Base-by-base conservation (phyloP, 164 flowering plant species). In the Umbellularia californica region DNA sequence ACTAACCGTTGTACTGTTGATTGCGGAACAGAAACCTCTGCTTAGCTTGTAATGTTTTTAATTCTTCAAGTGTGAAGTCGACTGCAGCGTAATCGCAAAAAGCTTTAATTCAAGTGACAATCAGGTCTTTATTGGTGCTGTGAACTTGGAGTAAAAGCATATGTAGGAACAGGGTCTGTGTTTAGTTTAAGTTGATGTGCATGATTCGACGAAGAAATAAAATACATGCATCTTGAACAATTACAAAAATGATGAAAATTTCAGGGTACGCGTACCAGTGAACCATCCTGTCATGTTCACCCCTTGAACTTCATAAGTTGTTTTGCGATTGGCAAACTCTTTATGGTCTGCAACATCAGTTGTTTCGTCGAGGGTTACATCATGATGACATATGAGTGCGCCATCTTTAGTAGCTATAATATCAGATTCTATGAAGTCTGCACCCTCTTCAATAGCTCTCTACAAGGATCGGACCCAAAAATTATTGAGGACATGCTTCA, bases 361-460 rank as follows among this genome's bases (percentile, higher is more conserved):
- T 12, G 90, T 91, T 19, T 81, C 88, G 84, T 96, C 97, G 66
- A 96, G 93, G 63, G 74, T 87, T 10, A 91, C 94, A 83, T 96
- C 98, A 81, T 96, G 99, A 79, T 83, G 85, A 85, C 98, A 91
- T 77, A 96, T 88, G 67, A 96, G 97, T 63, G 83, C 90, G 72
- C 84, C 84, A 77, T 82, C 84, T 71, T 82, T 82, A 17, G 82
- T 74, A 27, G 84, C 70, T 60, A 82, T 78, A 68, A 96, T 88
- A 82, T 94, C 99, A 28, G 92, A 82, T 83, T 96, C 98, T 79
- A 96, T 96, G 83, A 96, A 96, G 79, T 96, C 98, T 50, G 99
- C 84, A 70, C 99, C 99, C 75, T 96, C 99, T 82, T 92, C 92
- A 76, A 96, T 89, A 60, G 99, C 98, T 87, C 89, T 96, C 97